Evolutionary conservation across 2,329 filamentous ascomycete species (phyloP).

Genomic region (Hypomyces rosellus): DNA sequence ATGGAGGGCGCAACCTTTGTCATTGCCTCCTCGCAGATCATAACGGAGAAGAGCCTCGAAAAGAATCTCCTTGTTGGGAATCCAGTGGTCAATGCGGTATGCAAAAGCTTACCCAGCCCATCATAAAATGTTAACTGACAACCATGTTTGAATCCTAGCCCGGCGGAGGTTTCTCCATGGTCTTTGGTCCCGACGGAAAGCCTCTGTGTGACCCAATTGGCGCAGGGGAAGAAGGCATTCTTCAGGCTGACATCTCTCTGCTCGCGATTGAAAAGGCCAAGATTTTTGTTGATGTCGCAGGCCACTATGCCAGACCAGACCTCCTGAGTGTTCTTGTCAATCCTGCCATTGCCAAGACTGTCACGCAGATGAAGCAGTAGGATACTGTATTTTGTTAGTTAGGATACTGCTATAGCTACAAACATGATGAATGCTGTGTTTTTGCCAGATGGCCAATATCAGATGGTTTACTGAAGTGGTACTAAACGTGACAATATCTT

Average conservation of each 20-base stretch:
- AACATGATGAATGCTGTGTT: no score
- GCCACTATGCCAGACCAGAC: slow-evolving; percentile 28
- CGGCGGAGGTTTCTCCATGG: slow-evolving; percentile 42
- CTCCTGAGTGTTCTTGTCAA: slow-evolving; percentile 31
- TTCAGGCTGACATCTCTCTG: slow-evolving; percentile 43
- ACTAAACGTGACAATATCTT: no score
- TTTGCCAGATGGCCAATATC: no score
- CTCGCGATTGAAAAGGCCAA: slow-evolving; percentile 30
- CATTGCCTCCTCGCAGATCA: slow-evolving; percentile 32
- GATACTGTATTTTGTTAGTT: no score
- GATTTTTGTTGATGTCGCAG: slow-evolving; percentile 29
- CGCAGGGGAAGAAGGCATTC: slow-evolving; percentile 37
- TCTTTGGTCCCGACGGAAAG: slow-evolving; percentile 47
- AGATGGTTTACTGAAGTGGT: no score
- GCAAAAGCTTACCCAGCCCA: neutral
- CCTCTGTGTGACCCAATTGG: slow-evolving; percentile 33
- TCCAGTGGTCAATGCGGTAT: slow-evolving; percentile 26
- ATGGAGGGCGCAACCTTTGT: slow-evolving; percentile 39
- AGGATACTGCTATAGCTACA: slow-evolving; percentile 38
- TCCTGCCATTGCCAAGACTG: neutral
- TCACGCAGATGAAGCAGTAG: no score
- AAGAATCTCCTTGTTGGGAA: slow-evolving; percentile 33
- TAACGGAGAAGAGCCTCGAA: slow-evolving; percentile 34
- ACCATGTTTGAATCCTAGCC: slow-evolving; percentile 12
- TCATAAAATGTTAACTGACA: neutral